A percentile compares a stretch with the other conserved stretches of the same genome.
phyloP scores from a whole-genome alignment of 805 yeast species.

The Pichia nakasei region DNA sequence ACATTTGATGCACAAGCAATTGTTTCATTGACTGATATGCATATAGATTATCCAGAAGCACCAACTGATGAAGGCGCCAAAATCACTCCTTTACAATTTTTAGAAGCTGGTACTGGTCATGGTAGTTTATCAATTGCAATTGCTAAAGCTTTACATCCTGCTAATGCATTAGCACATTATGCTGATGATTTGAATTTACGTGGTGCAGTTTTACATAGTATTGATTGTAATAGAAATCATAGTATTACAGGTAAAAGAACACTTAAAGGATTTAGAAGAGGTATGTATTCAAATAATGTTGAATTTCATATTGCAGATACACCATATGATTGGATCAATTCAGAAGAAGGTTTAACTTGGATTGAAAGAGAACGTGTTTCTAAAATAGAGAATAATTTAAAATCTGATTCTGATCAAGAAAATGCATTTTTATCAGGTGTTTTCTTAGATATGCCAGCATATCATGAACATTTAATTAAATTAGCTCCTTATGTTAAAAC shows the following conservation, averaged over 20 bases:
- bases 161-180: conserved; percentile 28
- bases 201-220: conserved; percentile 39
- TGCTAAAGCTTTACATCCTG: conserved; percentile 34
- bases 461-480: conserved; percentile 26
- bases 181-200: conserved; percentile 16
- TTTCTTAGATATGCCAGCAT: conserved; percentile 40
- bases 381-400: conserved; percentile 5
- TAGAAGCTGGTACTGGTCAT: conserved; percentile 51
- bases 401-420: conserved; percentile 14
- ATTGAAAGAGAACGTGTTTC: conserved; percentile 12
- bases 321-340: conserved; percentile 33
- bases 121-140: conserved; percentile 41
- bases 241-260: conserved; percentile 34
- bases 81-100: conserved; percentile 29
- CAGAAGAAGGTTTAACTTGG: conserved; percentile 20
- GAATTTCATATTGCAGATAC: conserved; percentile 35
- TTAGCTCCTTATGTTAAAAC: conserved; percentile 29
- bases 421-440: conserved; percentile 33
- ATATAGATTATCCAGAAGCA: conserved; percentile 24
- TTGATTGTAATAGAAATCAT: conserved; percentile 34
- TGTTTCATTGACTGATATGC: conserved; percentile 38
- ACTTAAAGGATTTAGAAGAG: conserved; percentile 31
- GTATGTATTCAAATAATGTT: conserved; percentile 36
- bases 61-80: conserved; percentile 8
- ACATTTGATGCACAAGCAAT: conserved; percentile 41